Base-by-base conservation (phyloP, 2,329 filamentous ascomycete species). In the Cytospora piceicola region DNA sequence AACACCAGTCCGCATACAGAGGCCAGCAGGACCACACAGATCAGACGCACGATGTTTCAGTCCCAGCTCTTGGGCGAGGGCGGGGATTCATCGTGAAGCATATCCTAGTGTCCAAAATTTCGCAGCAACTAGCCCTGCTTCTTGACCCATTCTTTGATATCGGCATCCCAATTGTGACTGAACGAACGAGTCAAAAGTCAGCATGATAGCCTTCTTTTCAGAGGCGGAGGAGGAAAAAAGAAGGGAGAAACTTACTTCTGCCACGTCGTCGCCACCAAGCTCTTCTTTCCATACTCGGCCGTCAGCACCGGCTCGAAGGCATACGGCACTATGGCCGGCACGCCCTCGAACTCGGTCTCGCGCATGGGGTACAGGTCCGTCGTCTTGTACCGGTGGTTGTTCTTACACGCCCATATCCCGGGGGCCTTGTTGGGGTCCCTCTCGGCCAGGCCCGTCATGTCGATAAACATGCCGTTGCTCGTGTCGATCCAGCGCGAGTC, bases 401-500 rank as follows among this genome's bases (percentile, higher is more conserved):
- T 94, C 80, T 94, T 94, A 79, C 91, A 94, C 72, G 86, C 88
- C 86, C 90, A 91, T 34, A 90, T 75, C 8, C 90, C 90, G 0
- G 91, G 90, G 24, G 79, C 72, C 2, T 75, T 76, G 20, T 80
- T 79, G 0, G 85, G 83, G 36, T 92, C 82, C 24, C 89, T 85
- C 78, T 93, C 89, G 59, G 86, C 85, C 42, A 95, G 78, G 15
- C 86, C 91, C 0, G 92, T 95, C 72, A 96, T 93, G 75, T 95
- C 92, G 75, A 95, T 88, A 76, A 91, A 96, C 72, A 94, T 83
- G 57, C 92, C 92, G 71, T 89, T 95, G 63, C 79, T 77, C 66
- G 83, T 83, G 76, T 95, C 91, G 73, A 95, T 91, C 90, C 91
- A 96, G 55, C 92, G 84, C 29, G 89, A 92, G 76, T 95, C 92